Conservation (phyloP, 1,284 basidiomycete species). For the Caloboletus firmus region DNA sequence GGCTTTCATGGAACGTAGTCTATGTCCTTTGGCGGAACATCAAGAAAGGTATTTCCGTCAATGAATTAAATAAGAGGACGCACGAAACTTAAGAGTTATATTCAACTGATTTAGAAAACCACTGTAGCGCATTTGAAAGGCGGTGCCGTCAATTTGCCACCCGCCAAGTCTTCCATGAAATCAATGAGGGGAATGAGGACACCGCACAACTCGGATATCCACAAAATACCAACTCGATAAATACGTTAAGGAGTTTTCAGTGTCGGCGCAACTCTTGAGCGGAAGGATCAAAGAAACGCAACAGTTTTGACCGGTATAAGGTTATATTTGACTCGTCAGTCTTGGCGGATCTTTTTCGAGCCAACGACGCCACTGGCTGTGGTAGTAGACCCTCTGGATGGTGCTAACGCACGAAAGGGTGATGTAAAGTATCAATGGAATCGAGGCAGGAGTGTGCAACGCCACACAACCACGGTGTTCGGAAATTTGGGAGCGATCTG, state of each 20-base stretch:
- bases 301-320: neutral
- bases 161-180: neutral
- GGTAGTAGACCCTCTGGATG: neutral
- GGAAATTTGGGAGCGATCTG: neutral
- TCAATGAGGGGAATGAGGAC: neutral
- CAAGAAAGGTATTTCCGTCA: conserved; percentile 2
- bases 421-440: neutral
- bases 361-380: conserved; percentile 5
- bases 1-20: neutral
- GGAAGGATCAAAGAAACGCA: neutral
- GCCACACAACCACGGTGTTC: neutral
- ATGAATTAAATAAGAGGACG: neutral
- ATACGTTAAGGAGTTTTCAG: neutral
- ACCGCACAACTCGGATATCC: neutral
- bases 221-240: neutral
- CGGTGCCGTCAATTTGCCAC: neutral
- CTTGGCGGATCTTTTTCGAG: neutral
- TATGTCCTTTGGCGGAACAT: neutral
- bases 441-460: neutral
- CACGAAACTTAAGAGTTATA: neutral
- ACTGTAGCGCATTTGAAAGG: neutral
- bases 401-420: conserved; percentile 2
- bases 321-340: neutral
- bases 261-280: neutral
- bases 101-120: neutral